These are phyloP conservation scores for Truncatella angustata DNA, from an alignment of 2,329 filamentous ascomycete species.

Conservation along the genomic window DNA sequence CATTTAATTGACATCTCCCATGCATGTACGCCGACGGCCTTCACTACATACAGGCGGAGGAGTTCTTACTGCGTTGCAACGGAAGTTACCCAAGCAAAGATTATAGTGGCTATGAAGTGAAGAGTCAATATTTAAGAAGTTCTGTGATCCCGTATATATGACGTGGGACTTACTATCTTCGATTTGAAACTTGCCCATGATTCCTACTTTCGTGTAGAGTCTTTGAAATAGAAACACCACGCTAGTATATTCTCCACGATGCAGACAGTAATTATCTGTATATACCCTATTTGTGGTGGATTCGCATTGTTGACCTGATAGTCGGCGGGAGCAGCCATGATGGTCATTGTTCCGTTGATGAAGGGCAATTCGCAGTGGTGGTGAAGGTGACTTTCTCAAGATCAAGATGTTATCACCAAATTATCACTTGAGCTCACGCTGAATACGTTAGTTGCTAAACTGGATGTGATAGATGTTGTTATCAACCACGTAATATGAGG, in stretches of 20 bases:
- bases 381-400: background rate
- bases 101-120: background rate
- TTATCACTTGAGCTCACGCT: no score
- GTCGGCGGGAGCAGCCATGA: slow-evolving; percentile 11
- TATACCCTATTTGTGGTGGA: slow-evolving; percentile 9
- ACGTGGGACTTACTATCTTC: slow-evolving; percentile 17
- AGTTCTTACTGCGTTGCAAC: slow-evolving; percentile 6
- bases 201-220: slow-evolving; percentile 13
- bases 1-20: slow-evolving; percentile 15
- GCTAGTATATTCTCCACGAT: slow-evolving; percentile 12
- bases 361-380: background rate
- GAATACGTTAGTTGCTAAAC: no score
- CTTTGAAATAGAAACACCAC: slow-evolving; percentile 14
- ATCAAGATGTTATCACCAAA: no score
- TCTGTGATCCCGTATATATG: no score
- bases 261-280: slow-evolving; percentile 10
- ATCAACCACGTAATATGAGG: no score
- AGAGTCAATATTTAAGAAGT: no score
- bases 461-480: no score
- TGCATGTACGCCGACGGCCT: slow-evolving; percentile 13
- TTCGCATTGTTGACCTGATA: slow-evolving; percentile 12
- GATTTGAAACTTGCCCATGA: slow-evolving; percentile 10
- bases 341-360: slow-evolving; percentile 5
- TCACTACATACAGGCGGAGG: slow-evolving; percentile 6
- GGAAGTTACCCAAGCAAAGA: slow-evolving; percentile 8